Percentiles rank a stretch among this genome's conserved stretches.
These are phyloP conservation scores for Symbiodinium pilosum DNA, from an alignment of 73 alveolate species.

Conservation along the genomic window DNA sequence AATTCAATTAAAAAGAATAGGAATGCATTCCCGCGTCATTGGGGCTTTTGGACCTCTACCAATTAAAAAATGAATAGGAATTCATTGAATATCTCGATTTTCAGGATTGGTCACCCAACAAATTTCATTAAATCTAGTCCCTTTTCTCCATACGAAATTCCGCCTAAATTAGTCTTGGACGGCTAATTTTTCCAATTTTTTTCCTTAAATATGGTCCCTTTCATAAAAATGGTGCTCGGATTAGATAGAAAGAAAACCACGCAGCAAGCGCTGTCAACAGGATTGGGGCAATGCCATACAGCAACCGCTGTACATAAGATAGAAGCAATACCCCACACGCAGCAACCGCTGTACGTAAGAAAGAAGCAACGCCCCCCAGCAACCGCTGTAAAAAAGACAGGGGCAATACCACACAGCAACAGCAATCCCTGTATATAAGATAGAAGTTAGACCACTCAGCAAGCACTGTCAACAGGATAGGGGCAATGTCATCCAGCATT, in stretches of 20 bases:
- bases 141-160: too few relatives aligned
- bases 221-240: neutral
- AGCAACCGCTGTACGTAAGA: neutral
- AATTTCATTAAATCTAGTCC: too few relatives aligned
- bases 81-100: too few relatives aligned
- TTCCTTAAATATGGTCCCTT: neutral
- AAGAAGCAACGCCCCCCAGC: neutral
- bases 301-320: neutral
- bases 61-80: too few relatives aligned
- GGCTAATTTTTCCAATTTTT: too few relatives aligned
- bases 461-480: neutral
- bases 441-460: neutral
- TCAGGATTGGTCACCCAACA: too few relatives aligned
- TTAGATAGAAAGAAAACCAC: neutral
- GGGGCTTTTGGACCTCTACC: too few relatives aligned
- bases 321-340: neutral
- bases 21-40: too few relatives aligned
- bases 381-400: neutral
- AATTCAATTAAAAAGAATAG: too few relatives aligned
- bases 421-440: neutral
- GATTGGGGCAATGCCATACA: neutral
- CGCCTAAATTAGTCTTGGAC: too few relatives aligned
- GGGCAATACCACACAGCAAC: neutral
- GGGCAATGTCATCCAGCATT: neutral
- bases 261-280: neutral